Evolutionary conservation across 441 rosid species (phyloP).

Genomic region (Capsella rubella): DNA sequence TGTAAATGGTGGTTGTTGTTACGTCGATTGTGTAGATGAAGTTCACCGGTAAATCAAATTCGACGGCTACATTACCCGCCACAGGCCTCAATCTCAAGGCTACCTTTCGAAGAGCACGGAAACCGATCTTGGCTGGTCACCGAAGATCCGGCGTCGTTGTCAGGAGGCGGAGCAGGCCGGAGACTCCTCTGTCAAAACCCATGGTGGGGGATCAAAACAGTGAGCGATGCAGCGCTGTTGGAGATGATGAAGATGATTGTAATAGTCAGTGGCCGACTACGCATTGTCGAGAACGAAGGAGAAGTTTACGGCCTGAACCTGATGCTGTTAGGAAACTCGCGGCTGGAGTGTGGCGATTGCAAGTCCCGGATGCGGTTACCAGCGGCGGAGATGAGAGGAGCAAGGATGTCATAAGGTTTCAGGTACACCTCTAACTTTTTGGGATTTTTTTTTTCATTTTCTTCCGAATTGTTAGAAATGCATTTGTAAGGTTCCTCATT

Average conservation of each 20-base stretch:
- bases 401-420: conserved; percentile 61
- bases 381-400: conserved; percentile 48
- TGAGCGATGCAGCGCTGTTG: conserved; percentile 37
- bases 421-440: conserved; percentile 46
- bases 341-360: conserved; percentile 92
- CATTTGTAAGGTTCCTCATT: conserved; percentile 6
- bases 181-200: conserved; percentile 75
- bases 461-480: background rate
- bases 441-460: background rate
- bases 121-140: conserved; percentile 52
- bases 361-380: conserved; percentile 56
- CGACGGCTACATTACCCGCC: conserved; percentile 51
- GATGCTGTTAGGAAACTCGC: conserved; percentile 85
- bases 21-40: conserved; percentile 47
- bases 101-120: conserved; percentile 49
- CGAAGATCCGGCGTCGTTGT: conserved; percentile 51
- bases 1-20: conserved; percentile 39
- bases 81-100: conserved; percentile 49
- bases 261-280: conserved; percentile 18
- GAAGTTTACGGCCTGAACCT: conserved; percentile 36
- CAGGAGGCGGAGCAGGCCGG: conserved; percentile 70
- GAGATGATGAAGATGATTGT: conserved; percentile 41
- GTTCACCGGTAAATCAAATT: conserved; percentile 55
- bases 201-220: conserved; percentile 61
- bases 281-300: conserved; percentile 49